Base-by-base conservation (phyloP, 106 monocot genomes). In the Allium cepa region DNA sequence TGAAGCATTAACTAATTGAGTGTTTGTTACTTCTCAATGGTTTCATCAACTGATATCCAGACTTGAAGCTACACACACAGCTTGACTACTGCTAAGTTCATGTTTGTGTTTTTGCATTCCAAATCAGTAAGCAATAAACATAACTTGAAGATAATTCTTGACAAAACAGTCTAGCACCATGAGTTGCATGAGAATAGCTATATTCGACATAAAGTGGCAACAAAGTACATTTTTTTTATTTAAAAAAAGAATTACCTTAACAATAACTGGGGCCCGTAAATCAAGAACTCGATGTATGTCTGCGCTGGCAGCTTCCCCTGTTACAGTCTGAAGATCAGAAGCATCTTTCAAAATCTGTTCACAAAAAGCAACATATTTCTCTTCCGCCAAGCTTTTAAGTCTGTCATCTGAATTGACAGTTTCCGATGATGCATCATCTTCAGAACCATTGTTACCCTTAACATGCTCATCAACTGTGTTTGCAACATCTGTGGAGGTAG, bases 321-420 rank as follows among this genome's bases (percentile, higher is more conserved):
- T 76, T 72, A 50, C 62, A 55, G 90, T 82, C 52, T 90, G 87
- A 49, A 99, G 84, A 47, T 93, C 87, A 68, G 97, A 93, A 59
- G 97, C 87, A 53, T 93, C 90, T 77, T 89, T 99, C 75, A 99
- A 68, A 52, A 87, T 82, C 74, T 99, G 88, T 26, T 71, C 84
- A 76, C 97, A 99, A 57, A 99, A 99, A 49, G 97, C 82, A 55
- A 93, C 90, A 13, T 90, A 53, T 60, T 99, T 99, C 62, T 89
- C 87, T 78, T 93, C 97, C 83, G 97, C 97, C 26, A 90, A 63
- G 62, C 70, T 69, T 71, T 80, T 87, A 45, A 97, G 69, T 63
- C 87, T 86, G 36, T 80, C 70, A 10, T 95, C 84, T 52, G 69
- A 75, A 71, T 65, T 50, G 49, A 64, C 52, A 8, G 64, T 16